A percentile compares a stretch with the other conserved stretches of the same genome.
phyloP scores from a whole-genome alignment of 2,329 filamentous ascomycete genomes.

The Colletotrichum limetticola region DNA sequence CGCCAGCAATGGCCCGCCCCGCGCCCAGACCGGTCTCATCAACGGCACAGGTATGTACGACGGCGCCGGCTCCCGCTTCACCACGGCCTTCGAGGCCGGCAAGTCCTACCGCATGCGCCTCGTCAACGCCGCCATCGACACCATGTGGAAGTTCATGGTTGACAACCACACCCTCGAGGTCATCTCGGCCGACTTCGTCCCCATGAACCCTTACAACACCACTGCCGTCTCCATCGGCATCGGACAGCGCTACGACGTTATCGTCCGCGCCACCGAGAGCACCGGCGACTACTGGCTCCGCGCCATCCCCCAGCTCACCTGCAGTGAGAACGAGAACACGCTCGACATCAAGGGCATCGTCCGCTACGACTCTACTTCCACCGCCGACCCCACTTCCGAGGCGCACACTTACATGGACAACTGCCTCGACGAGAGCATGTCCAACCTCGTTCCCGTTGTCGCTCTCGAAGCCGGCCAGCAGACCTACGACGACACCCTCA shows the following conservation, averaged over 20 bases:
- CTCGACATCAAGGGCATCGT: conserved; percentile 62
- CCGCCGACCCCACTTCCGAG: conserved; percentile 40
- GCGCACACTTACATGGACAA: conserved; percentile 37
- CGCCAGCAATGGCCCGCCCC: conserved; percentile 45
- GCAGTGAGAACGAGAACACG: conserved; percentile 50
- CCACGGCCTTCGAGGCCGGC: conserved; percentile 52
- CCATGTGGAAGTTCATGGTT: conserved; percentile 60
- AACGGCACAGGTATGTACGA: conserved; percentile 53
- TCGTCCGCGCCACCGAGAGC: conserved; percentile 53
- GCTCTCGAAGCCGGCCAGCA: conserved; percentile 43
- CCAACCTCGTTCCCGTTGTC: conserved; percentile 47
- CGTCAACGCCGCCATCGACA: conserved; percentile 58
- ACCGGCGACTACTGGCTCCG: conserved; percentile 60
- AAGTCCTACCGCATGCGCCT: conserved; percentile 59
- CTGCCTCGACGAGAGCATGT: conserved; percentile 49
- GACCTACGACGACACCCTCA: conserved; percentile 43
- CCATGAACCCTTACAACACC: conserved; percentile 64
- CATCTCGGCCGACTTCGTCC: conserved; percentile 67
- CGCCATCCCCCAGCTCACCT: conserved; percentile 53
- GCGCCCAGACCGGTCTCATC: conserved; percentile 56
- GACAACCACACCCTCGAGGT: conserved; percentile 68
- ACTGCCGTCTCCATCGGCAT: conserved; percentile 60
- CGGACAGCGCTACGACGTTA: conserved; percentile 58
- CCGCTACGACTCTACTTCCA: conserved; percentile 47
- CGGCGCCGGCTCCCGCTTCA: conserved; percentile 46